Conservation (phyloP, 129 eudicot genomes). For the Artemisia argyi region DNA sequence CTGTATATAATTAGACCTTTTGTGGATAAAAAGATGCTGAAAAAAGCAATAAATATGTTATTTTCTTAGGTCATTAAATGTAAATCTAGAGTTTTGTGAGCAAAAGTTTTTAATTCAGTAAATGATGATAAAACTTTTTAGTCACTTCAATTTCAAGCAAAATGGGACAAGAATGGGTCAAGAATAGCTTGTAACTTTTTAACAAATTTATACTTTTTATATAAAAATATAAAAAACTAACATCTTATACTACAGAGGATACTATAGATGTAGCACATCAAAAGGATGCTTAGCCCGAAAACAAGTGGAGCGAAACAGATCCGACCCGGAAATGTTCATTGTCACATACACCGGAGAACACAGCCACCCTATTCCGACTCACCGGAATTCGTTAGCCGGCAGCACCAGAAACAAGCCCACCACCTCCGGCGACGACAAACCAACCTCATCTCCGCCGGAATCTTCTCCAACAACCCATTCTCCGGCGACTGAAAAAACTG, state of each 20-base stretch:
- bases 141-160: too few species aligned
- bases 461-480: conserved; percentile 57
- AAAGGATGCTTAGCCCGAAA: conserved; percentile 96
- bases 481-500: conserved; percentile 61
- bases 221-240: not conserved
- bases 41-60: not conserved
- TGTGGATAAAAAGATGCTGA: not conserved
- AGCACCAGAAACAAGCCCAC: conserved; percentile 74
- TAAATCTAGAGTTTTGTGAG: not conserved
- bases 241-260: conserved; percentile 62
- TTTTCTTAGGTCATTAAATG: too few species aligned
- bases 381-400: conserved; percentile 98
- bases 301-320: conserved; percentile 97
- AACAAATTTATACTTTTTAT: too few species aligned
- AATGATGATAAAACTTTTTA: too few species aligned
- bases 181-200: too few species aligned
- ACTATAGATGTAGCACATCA: conserved; percentile 93
- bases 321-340: conserved; percentile 95
- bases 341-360: conserved; percentile 93
- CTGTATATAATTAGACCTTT: not conserved
- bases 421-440: conserved; percentile 51
- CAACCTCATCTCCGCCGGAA: conserved; percentile 47
- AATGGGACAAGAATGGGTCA: too few species aligned
- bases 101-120: too few species aligned
- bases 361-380: conserved; percentile 96